Evolutionary conservation across 495 filamentous ascomycete genomes (phyloP), one percentile per base, ranked within the genome.

Genomic region (Annulohypoxylon nitens): DNA sequence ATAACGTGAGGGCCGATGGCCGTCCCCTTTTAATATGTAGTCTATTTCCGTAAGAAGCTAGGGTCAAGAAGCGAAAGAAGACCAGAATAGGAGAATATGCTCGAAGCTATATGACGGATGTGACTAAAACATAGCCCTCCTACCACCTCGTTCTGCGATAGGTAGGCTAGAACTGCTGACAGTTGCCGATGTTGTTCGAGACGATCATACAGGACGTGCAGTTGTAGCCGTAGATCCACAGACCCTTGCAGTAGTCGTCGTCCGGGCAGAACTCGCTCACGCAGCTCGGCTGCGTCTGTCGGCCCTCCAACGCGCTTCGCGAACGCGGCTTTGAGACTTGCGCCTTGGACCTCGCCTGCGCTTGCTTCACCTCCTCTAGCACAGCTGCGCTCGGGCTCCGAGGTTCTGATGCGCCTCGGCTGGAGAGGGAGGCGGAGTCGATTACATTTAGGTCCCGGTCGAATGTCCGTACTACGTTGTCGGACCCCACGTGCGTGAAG

Each of bases 401-500:
- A 2, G 70, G 50, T 64, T 1, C 58, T 8, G 23, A 2, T 0
- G 71, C 0, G 7, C 14, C 37, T 2, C 48, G 54, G 61, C 34
- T 45, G 55, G 70, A 66, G 10, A 74, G 66, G 18, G 50, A 55
- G 4, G 66, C 66, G 57, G 51, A 74, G 61, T 74, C 71, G 23
- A 74, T 55, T 3, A 74, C 71, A 55, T 70, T 67, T 48, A 74
- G 66, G 48, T 70, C 16, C 48, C 57, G 53, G 55, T 74, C 66
- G 39, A 74, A 74, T 12, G 66, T 57, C 3, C 71, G 66, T 5
- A 70, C 66, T 18, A 74, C 67, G 43, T 74, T 70, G 66, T 74
- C 71, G 12, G 71, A 74, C 0, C 71, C 71, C 11, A 74, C 61
- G 47, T 74, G 71, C 11, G 60, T 58, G 61, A 74, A 74, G 43